A percentile compares a stretch with the other conserved stretches of the same genome.
These are phyloP conservation scores for Pichia heedii DNA, from an alignment of 805 yeast species.

Conservation along the genomic window DNA sequence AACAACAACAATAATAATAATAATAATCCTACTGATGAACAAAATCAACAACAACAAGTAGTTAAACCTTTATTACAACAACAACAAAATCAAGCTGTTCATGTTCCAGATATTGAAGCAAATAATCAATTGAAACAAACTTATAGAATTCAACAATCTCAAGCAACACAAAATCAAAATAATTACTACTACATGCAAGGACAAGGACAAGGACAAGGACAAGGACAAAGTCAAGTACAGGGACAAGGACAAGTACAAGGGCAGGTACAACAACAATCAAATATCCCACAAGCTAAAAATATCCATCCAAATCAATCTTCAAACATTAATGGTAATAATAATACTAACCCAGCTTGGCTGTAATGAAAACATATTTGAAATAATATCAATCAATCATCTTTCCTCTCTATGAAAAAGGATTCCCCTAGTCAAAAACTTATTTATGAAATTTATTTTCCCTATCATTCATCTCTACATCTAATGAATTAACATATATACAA, in stretches of 20 bases:
- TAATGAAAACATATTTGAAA: slow-evolving; percentile 4
- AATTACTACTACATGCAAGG: slow-evolving; percentile 16
- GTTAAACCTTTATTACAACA: slow-evolving; percentile 26
- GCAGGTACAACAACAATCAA: slow-evolving; percentile 16
- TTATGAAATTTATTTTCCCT: no score
- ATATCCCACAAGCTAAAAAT: neutral
- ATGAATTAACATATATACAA: no score
- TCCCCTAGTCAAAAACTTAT: no score
- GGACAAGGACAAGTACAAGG: slow-evolving; percentile 19
- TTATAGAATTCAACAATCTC: slow-evolving; percentile 13
- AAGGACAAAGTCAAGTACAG: slow-evolving; percentile 21
- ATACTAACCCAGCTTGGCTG: slow-evolving; percentile 25
- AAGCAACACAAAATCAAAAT: slow-evolving; percentile 12
- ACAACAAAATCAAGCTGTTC: slow-evolving; percentile 23
- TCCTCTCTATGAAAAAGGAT: no score
- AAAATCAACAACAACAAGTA: slow-evolving; percentile 11
- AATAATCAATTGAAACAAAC: slow-evolving; percentile 13
- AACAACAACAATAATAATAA: slow-evolving; percentile 1
- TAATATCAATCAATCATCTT: no score
- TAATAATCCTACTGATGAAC: slow-evolving; percentile 36
- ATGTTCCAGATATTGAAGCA: slow-evolving; percentile 22
- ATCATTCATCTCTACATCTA: no score
- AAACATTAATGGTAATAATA: slow-evolving; percentile 11
- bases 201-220: slow-evolving; percentile 15
- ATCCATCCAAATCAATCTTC: slow-evolving; percentile 12